Evolutionary conservation across 192 early-diverging fungal species (phyloP).

Genomic region (Helicostylum pulchrum): DNA sequence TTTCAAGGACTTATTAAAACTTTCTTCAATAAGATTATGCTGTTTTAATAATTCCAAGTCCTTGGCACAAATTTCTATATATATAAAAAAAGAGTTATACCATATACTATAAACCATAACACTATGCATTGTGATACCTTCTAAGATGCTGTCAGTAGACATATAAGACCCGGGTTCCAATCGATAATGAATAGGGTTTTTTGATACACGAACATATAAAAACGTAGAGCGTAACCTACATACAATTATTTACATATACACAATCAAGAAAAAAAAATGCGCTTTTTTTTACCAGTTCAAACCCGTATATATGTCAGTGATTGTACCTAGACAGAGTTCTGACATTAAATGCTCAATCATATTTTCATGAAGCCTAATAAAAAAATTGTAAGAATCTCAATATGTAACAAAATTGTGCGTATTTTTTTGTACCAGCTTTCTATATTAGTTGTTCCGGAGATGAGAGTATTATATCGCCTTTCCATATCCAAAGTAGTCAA

Average conservation of each 20-base stretch:
- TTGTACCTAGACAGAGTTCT: constrained; percentile 61
- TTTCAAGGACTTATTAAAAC: neutral
- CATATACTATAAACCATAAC: neutral
- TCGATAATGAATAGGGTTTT: constrained; percentile 34
- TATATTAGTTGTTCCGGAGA: constrained; percentile 50
- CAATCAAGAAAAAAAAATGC: no score
- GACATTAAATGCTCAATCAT: constrained; percentile 76
- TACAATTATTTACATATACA: neutral
- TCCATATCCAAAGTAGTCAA: constrained; percentile 49
- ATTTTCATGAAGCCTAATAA: constrained; percentile 37
- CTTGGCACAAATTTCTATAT: constrained; percentile 31
- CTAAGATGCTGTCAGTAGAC: constrained; percentile 13
- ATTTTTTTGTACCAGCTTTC: constrained; percentile 58
- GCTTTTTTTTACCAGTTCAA: constrained; percentile 49
- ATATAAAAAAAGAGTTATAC: neutral
- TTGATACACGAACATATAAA: constrained; percentile 35
- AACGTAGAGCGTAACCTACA: constrained; percentile 39
- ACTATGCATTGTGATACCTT: neutral
- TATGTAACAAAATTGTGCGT: neutral
- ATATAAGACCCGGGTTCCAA: neutral
- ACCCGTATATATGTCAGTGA: constrained; percentile 40
- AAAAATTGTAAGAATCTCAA: neutral
- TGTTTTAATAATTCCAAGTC: constrained; percentile 21
- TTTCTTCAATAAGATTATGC: constrained; percentile 15
- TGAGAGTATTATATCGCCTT: constrained; percentile 49